Evolutionary conservation across 805 yeast species (phyloP), one percentile per base, ranked within the genome.

Genomic region (Citeromyces nyonsensis): DNA sequence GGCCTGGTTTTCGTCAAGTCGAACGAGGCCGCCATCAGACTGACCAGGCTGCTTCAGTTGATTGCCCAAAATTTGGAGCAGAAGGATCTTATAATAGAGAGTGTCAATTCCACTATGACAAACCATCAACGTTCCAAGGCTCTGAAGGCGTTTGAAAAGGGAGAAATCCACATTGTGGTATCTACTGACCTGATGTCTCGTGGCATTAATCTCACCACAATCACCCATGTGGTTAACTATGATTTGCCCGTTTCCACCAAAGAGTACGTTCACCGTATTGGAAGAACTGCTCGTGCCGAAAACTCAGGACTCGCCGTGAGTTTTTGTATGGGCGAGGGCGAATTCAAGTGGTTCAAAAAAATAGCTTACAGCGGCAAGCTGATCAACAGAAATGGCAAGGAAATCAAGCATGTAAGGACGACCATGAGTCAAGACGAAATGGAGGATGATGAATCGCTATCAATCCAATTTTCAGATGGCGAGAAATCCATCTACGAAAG

Each of bases 211-310:
- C 65, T 91, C 29, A 55, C 65, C 10, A 63, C 72, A 3, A 69
- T 91, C 31, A 63, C 70, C 29, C 69, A 72, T 39, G 95, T 91
- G 9, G 58, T 91, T 33, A 91, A 91, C 54, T 91, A 91, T 52
- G 97, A 91, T 48, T 52, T 85, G 34, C 98, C 99, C 14, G 63
- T 71, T 15, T 79, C 95, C 1, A 66, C 86, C 1, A 75, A 93
- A 40, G 97, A 91, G 44, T 91, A 91, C 43, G 84, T 91, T 18
- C 99, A 91, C 54, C 69, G 99, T 45, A 84, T 85, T 26, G 99
- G 99, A 27, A 75, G 99, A 59, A 86, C 97, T 0, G 96, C 97
- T 2, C 73, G 99, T 56, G 99, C 98, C 2, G 76, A 79, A 33
- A 69, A 73, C 25, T 33, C 41, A 1, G 99, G 99, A 48, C 56